These are phyloP conservation scores for Rhipidocladum racemiflorum DNA, from an alignment of 176 grass and related monocot species.

Conservation along the genomic window DNA sequence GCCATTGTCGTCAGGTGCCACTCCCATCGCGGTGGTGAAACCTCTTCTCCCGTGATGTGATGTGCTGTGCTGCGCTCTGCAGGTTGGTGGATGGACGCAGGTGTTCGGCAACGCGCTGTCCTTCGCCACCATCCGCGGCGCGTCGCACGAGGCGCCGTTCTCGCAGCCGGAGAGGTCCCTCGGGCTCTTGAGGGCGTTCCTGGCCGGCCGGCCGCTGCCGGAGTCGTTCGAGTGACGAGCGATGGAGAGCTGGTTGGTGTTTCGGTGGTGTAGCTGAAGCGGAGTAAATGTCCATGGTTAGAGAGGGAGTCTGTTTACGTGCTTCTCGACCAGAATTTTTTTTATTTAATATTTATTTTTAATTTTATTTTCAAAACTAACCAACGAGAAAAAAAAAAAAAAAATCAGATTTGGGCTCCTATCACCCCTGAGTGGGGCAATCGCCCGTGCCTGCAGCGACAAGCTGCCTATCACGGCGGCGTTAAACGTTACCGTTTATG, in stretches of 20 bases:
- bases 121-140: conserved; percentile 83
- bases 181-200: conserved; percentile 81
- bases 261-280: not conserved
- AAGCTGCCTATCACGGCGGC: too few relatives aligned
- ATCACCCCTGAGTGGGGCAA: too few relatives aligned
- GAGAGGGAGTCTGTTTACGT: not conserved
- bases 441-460: too few relatives aligned
- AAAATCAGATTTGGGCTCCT: too few relatives aligned
- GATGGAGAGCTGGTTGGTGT: not conserved
- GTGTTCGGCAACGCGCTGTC: conserved; percentile 67
- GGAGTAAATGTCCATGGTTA: not conserved
- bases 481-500: too few relatives aligned
- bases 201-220: conserved; percentile 66
- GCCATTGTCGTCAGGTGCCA: not conserved
- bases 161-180: conserved; percentile 93
- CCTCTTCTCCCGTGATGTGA: not conserved
- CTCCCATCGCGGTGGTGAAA: not conserved
- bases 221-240: conserved; percentile 58
- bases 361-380: too few relatives aligned
- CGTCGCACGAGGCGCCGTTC: conserved; percentile 94
- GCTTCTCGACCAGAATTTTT: not conserved
- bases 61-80: not conserved
- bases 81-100: conserved; percentile 96
- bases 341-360: too few relatives aligned
- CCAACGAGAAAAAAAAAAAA: too few relatives aligned